Percentiles rank a stretch among this genome's conserved stretches.
phyloP scores from a whole-genome alignment of 768 basidiomycete species.

The Lyophyllum atratum region DNA sequence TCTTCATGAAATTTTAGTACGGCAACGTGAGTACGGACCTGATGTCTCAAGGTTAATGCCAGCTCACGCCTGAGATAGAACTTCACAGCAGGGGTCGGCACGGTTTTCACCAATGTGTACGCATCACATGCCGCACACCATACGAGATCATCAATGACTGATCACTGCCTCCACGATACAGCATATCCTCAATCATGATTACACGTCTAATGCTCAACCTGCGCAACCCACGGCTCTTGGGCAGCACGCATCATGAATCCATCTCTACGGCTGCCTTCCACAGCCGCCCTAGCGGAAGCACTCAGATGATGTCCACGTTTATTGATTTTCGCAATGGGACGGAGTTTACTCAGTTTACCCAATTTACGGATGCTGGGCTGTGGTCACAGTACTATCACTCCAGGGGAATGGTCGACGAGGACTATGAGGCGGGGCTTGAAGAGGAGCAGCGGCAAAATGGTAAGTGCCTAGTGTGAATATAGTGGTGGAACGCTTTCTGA shows the following conservation, averaged over 20 bases:
- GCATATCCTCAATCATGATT: conserved; percentile 39
- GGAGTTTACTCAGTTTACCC: neutral
- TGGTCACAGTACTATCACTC: neutral
- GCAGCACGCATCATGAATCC: conserved; percentile 1
- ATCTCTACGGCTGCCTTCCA: neutral
- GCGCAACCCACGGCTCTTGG: conserved; percentile 28
- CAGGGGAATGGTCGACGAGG: neutral
- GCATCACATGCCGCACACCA: neutral
- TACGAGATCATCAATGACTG: too few relatives aligned
- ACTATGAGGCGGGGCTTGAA: neutral
- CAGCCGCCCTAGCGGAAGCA: neutral
- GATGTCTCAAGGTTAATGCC: neutral
- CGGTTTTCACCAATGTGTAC: conserved; percentile 38
- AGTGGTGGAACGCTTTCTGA: neutral
- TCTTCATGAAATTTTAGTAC: conserved; percentile 21
- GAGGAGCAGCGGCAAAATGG: neutral
- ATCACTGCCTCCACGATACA: conserved; percentile 8
- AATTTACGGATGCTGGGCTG: neutral
- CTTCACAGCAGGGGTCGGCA: conserved; percentile 31
- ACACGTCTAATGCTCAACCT: conserved; percentile 44
- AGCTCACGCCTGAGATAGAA: conserved; percentile 19
- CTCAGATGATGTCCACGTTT: conserved; percentile 6
- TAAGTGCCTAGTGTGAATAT: neutral
- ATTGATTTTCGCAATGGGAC: conserved; percentile 3
- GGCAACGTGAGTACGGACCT: conserved; percentile 27